Conservation (phyloP, 768 basidiomycete species). For the Hemileccinum rubropunctum region DNA sequence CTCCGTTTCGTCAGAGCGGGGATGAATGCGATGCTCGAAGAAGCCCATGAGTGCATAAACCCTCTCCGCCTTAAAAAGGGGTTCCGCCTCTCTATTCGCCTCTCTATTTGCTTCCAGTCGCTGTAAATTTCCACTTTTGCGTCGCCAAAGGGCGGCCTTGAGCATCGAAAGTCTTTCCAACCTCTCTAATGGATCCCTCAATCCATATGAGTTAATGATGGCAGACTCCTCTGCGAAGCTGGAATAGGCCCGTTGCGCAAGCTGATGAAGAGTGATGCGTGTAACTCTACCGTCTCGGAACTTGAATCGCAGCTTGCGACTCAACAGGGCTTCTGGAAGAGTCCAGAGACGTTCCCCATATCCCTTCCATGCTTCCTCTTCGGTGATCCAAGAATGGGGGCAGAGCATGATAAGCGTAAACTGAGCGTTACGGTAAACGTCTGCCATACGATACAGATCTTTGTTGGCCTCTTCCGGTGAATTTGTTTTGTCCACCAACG, state of each 20-base stretch:
- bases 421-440: conserved; percentile 18
- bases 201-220: conserved; percentile 19
- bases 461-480: conserved; percentile 3
- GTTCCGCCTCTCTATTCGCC: neutral
- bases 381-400: neutral
- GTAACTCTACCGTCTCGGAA: conserved; percentile 12
- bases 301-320: conserved; percentile 18
- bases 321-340: conserved; percentile 21
- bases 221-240: conserved; percentile 16
- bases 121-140: conserved; percentile 5
- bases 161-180: conserved; percentile 21
- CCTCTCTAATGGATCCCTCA: conserved; percentile 22
- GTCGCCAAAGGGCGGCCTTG: conserved; percentile 23
- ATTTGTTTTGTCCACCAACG: neutral
- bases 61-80: conserved; percentile 1
- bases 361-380: conserved; percentile 9
- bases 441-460: conserved; percentile 25
- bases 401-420: conserved; percentile 24
- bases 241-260: conserved; percentile 22
- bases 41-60: conserved; percentile 29
- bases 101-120: neutral
- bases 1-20: neutral
- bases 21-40: conserved; percentile 18
- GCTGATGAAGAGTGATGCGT: conserved; percentile 20
- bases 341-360: conserved; percentile 27